Evolutionary conservation across 2,329 filamentous ascomycete species (phyloP).

Genomic region (Pseudocercospora musae): DNA sequence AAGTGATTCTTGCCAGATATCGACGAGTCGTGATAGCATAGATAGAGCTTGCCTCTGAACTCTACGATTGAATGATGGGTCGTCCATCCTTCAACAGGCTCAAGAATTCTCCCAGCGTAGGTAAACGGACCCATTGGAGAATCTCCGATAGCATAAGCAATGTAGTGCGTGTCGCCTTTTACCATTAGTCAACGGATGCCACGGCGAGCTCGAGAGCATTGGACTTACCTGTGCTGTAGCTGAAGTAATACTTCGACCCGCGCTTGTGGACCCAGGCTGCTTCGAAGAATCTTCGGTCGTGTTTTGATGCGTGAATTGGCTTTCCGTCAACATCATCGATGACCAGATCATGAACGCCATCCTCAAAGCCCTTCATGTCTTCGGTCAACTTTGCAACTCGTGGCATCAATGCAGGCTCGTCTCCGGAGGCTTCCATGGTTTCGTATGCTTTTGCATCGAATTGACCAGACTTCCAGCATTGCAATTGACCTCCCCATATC

Average conservation of each 20-base stretch:
- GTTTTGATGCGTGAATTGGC: conserved; percentile 63
- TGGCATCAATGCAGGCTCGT: conserved; percentile 59
- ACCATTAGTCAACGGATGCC: conserved; percentile 58
- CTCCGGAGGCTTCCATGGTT: conserved; percentile 46
- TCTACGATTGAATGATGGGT: conserved; percentile 78
- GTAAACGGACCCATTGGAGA: conserved; percentile 69
- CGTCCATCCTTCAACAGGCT: conserved; percentile 77
- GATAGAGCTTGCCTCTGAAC: conserved; percentile 67
- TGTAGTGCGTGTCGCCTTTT: conserved; percentile 72
- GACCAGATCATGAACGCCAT: conserved; percentile 56
- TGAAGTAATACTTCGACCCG: conserved; percentile 29
- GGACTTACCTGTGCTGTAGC: conserved; percentile 19
- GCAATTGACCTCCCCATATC: conserved; percentile 73
- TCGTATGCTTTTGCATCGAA: conserved; percentile 49
- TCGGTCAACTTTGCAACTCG: conserved; percentile 62
- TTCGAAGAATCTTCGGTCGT: conserved; percentile 75
- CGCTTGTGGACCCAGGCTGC: conserved; percentile 76
- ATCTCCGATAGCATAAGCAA: conserved; percentile 65
- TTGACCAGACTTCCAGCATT: conserved; percentile 64
- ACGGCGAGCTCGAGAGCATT: conserved; percentile 42
- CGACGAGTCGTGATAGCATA: conserved; percentile 74
- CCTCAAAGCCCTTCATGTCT: conserved; percentile 64
- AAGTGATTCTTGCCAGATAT: conserved; percentile 67
- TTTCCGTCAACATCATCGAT: conserved; percentile 61
- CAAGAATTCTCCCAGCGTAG: conserved; percentile 67